Percentiles rank a stretch among this genome's conserved stretches.
phyloP scores from a whole-genome alignment of 257 asterid genomes.

The Salvia splendens region DNA sequence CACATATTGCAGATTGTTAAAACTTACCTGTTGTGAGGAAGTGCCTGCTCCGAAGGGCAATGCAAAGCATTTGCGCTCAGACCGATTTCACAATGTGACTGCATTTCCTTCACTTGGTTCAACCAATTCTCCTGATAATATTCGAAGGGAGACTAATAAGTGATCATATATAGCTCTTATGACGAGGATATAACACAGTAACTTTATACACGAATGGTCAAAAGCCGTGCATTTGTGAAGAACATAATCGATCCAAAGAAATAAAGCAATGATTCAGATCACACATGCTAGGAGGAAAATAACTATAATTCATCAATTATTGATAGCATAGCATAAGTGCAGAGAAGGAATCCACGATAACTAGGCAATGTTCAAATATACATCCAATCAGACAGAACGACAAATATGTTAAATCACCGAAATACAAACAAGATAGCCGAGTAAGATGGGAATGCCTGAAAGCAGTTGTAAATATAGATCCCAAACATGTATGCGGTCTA shows the following conservation, averaged over 20 bases:
- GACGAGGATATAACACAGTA: neutral
- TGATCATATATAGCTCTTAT: neutral
- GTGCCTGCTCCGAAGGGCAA: constrained; percentile 37
- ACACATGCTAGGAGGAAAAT: neutral
- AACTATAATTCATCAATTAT: constrained; percentile 4
- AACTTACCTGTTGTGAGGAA: constrained; percentile 38
- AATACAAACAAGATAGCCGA: neutral
- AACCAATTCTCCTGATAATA: constrained; percentile 77
- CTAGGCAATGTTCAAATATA: neutral
- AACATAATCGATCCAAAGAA: neutral
- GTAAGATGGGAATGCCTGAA: neutral
- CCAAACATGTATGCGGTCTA: neutral
- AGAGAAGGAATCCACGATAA: neutral
- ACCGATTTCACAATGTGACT: constrained; percentile 74
- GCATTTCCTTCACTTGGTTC: constrained; percentile 88
- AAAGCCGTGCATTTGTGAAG: constrained; percentile 6
- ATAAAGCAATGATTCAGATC: constrained; percentile 11
- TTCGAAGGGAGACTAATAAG: neutral
- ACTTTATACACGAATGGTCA: neutral
- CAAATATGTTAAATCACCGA: neutral
- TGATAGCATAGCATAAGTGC: neutral
- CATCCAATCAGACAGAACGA: neutral
- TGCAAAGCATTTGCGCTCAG: constrained; percentile 39
- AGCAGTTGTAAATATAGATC: neutral
- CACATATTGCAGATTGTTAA: too few species aligned